Base-by-base conservation (phyloP, 164 flowering plant species). In the Annona squamosa region DNA sequence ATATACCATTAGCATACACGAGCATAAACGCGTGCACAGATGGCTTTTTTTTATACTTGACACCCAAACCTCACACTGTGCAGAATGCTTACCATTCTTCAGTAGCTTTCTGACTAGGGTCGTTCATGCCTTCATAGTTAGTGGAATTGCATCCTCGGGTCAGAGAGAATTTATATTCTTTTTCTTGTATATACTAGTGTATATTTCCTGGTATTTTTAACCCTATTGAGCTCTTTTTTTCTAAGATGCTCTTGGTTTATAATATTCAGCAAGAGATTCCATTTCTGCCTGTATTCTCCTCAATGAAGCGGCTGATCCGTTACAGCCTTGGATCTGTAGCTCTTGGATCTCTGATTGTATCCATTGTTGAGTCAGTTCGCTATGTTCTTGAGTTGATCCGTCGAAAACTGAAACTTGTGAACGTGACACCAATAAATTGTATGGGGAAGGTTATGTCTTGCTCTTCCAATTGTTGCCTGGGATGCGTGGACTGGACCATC, bases 291-390 rank as follows among this genome's bases (percentile, higher is more conserved):
- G 99, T 93, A 19, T 87, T 95, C 81, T 81, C 97, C 62, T 95
- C 98, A 17, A 89, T 93, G 98, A 91, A 86, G 85, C 87, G 96
- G 83, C 93, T 93, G 13, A 77, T 79, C 64, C 87, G 93, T 4
- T 95, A 93, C 79, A 87, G 85, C 81, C 89, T 95, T 70, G 99
- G 99, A 1, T 95, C 98, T 26, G 85, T 95, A 59, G 99, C 99
- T 63, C 81, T 95, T 79, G 98, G 99, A 66, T 95, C 99, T 48
- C 80, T 95, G 48, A 74, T 87, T 65, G 91, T 95, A 48, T 85
- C 97, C 7, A 83, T 87, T 79, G 89, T 91, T 67, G 97, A 89
- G 79, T 87, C 96, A 5, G 76, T 87, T 45, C 91, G 97, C 46
- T 91, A 84, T 71, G 82, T 91, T 42, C 91, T 95, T 3, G 97